Evolutionary conservation across 140 eudicot species (phyloP).

Genomic region (Artemisia princeps): DNA sequence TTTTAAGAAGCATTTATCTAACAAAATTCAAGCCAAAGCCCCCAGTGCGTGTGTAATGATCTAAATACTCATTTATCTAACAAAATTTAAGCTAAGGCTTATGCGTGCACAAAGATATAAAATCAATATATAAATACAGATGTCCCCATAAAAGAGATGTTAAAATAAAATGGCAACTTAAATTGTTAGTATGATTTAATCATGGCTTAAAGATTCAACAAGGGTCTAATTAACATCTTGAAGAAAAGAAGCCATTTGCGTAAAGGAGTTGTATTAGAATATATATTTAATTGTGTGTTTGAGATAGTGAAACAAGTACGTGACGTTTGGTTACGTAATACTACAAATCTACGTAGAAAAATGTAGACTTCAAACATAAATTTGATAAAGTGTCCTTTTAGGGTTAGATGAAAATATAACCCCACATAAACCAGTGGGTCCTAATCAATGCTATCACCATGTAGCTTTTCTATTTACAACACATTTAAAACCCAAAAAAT

Average conservation of each 20-base stretch:
- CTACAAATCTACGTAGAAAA: slow-evolving; percentile 52
- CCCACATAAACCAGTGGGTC: slow-evolving; percentile 23
- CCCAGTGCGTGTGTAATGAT: too few relatives aligned
- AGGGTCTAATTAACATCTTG: slow-evolving; percentile 16
- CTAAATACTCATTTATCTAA: too few relatives aligned
- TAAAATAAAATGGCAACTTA: too few relatives aligned
- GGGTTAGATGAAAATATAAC: slow-evolving; percentile 69
- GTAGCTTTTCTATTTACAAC: slow-evolving; percentile 20
- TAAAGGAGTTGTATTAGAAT: slow-evolving; percentile 21
- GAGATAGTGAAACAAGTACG: slow-evolving; percentile 28
- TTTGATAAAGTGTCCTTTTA: slow-evolving; percentile 64
- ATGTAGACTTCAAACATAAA: slow-evolving; percentile 20
- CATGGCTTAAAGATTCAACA: slow-evolving; percentile 10
- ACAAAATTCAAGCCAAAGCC: too few relatives aligned
- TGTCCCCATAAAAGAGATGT: too few relatives aligned
- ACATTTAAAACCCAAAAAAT: slow-evolving; percentile 22
- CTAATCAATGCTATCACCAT: slow-evolving; percentile 1
- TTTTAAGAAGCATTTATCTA: too few relatives aligned
- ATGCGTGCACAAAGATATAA: too few relatives aligned
- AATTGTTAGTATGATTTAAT: not conserved
- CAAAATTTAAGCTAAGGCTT: too few relatives aligned
- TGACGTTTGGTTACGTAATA: slow-evolving; percentile 47
- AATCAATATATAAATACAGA: too few relatives aligned
- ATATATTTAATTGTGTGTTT: slow-evolving; percentile 16
- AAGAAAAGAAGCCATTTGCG: slow-evolving; percentile 18